These are phyloP conservation scores for Rubroshorea leprosula DNA, from an alignment of 345 rosid genomes.

Conservation along the genomic window DNA sequence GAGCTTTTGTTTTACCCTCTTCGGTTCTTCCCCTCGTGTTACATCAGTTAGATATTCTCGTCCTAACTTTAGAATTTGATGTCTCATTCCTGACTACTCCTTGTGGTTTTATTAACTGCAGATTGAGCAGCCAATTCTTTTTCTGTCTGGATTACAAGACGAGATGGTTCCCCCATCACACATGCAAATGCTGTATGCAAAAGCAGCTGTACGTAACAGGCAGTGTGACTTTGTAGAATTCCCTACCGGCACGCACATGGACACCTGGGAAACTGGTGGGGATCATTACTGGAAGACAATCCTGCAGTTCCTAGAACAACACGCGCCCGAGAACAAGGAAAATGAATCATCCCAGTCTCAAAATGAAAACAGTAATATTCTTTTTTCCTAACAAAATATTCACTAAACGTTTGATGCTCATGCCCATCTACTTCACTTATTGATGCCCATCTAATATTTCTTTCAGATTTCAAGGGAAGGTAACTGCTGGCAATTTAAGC, in stretches of 20 bases:
- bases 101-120: conserved; percentile 30
- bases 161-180: conserved; percentile 98
- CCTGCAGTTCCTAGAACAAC: conserved; percentile 50
- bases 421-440: neutral
- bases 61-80: neutral
- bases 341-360: conserved; percentile 25
- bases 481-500: conserved; percentile 27
- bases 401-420: neutral
- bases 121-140: conserved; percentile 89
- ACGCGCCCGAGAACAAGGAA: conserved; percentile 48
- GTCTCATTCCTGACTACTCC: neutral
- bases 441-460: conserved; percentile 23
- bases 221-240: conserved; percentile 73
- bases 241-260: conserved; percentile 98
- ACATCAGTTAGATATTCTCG: neutral
- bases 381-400: conserved; percentile 1
- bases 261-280: conserved; percentile 94
- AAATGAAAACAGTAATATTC: conserved; percentile 25
- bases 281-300: conserved; percentile 77
- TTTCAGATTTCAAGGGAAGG: conserved; percentile 36
- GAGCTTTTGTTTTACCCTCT: conserved; percentile 12
- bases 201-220: conserved; percentile 77
- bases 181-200: conserved; percentile 84
- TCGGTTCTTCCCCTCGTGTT: neutral
- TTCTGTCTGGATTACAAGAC: conserved; percentile 95